Percentiles rank a stretch among this genome's conserved stretches.
phyloP scores from a whole-genome alignment of 208 protist genomes.

The Vickermania ingenoplastis region DNA sequence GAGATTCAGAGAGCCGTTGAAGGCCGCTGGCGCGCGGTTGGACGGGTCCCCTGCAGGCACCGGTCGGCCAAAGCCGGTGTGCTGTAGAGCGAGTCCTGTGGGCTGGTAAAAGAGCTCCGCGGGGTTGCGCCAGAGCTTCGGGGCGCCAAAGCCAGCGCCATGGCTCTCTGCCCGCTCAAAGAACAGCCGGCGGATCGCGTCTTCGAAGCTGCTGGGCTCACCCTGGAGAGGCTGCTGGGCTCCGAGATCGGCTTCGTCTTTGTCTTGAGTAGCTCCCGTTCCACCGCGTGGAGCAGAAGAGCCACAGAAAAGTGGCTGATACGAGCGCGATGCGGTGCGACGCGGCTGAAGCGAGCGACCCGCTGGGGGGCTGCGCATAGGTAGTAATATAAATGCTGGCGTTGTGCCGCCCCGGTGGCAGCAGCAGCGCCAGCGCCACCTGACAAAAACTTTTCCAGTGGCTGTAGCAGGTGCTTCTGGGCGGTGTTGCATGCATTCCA shows the following conservation, averaged over 20 bases:
- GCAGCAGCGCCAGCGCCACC: constrained; percentile 8
- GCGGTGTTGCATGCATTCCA: constrained; percentile 27
- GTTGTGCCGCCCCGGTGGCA: constrained; percentile 46
- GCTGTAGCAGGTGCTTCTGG: constrained; percentile 34
- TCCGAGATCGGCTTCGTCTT: not conserved
- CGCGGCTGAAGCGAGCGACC: constrained; percentile 6
- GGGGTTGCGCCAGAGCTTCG: constrained; percentile 64
- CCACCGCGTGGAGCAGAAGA: constrained; percentile 59
- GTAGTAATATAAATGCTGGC: constrained; percentile 59
- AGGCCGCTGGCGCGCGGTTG: constrained; percentile 51
- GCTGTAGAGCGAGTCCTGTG: constrained; percentile 52
- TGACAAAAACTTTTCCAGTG: constrained; percentile 50
- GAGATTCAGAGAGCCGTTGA: constrained; percentile 72
- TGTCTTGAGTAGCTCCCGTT: constrained; percentile 43
- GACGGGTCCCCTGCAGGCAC: constrained; percentile 17
- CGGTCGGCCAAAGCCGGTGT: constrained; percentile 34
- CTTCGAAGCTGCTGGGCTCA: constrained; percentile 52
- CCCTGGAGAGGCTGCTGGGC: not conserved
- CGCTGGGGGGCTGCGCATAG: constrained; percentile 22
- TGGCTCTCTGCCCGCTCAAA: constrained; percentile 63
- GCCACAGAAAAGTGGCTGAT: constrained; percentile 70
- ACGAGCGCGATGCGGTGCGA: constrained; percentile 6
- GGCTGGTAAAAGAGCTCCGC: constrained; percentile 79
- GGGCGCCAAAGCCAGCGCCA: constrained; percentile 53
- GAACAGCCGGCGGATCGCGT: constrained; percentile 40